Evolutionary conservation across 495 filamentous ascomycete genomes (phyloP), one percentile per base, ranked within the genome.

Genomic region (Penicillium herquei): DNA sequence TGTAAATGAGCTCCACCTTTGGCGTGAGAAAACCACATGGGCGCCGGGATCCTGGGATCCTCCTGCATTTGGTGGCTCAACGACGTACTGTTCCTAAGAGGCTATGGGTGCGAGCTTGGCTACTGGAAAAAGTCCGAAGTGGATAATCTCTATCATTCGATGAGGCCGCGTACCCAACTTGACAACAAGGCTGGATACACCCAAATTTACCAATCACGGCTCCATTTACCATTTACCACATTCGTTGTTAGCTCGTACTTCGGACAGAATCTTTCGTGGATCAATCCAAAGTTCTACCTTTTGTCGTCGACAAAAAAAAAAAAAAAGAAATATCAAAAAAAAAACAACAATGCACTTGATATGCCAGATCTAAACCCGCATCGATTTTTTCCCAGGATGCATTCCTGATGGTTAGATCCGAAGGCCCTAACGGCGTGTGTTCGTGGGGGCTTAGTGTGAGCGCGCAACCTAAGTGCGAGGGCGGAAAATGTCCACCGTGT

Each of bases 381-480:
- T 13, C 8, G 13, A 13, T 12, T n/a, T 32, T 32, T 13, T 2
- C 9, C 34, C 43, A 46, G 13, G 26, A 26, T 46, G 13, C 13
- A 46, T 46, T 17, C 18, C 13, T 51, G 49, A 16, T 41, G 51
- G 46, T 54, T 41, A 6, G 49, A 51, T 51, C 17, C 41, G 45
- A 16, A 16, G 45, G 9, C 13, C 16, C 41, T 41, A 67, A 65
- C 64, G 58, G 64, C 50, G 54, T 30, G 54, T 30, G 62, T 58
- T 58, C 52, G 58, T 65, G 62, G 58, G 64, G 64, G 63, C 59
- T 51, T 45, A 57, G 13, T 51, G 14, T 32, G 34, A 2, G 9
- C 34, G 34, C 34, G 49, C 32, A 31, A 53, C 30, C 39, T 40
- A 41, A 39, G 49, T 37, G 12, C 34, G 39, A 33, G 52, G 52